These are phyloP conservation scores for Podaxis sp. DNA, from an alignment of 768 basidiomycete genomes.

Conservation along the genomic window DNA sequence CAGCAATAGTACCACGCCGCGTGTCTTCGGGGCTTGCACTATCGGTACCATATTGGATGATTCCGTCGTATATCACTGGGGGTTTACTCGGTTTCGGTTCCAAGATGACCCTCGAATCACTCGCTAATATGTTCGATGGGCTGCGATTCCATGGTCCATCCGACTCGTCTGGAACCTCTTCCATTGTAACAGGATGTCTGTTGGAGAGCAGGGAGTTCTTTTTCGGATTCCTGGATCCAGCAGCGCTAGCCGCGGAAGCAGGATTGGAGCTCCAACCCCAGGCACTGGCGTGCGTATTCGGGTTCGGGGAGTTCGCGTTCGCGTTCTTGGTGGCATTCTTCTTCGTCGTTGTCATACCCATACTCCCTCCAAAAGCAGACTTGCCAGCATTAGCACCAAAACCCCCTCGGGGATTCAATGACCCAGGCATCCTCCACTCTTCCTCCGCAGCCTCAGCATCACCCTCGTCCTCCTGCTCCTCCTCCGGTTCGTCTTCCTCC, in stretches of 20 bases:
- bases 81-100: constrained; percentile 15
- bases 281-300: neutral
- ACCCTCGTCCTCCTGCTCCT: constrained; percentile 8
- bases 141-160: constrained; percentile 1
- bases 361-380: neutral
- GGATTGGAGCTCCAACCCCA: constrained; percentile 1
- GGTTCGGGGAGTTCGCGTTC: neutral
- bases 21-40: constrained; percentile 3
- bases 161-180: constrained; percentile 12
- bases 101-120: constrained; percentile 5
- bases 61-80: neutral
- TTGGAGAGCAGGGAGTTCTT: neutral
- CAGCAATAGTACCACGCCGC: neutral
- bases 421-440: constrained; percentile 13
- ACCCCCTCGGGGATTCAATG: constrained; percentile 2
- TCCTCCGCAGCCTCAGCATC: neutral
- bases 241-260: neutral
- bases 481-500: constrained; percentile 4
- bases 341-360: neutral
- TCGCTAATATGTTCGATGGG: constrained; percentile 1
- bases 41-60: constrained; percentile 5
- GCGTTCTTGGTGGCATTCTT: neutral
- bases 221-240: neutral
- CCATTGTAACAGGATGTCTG: constrained; percentile 7
- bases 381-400: neutral